phyloP scores from a whole-genome alignment of 768 basidiomycete species.

The Tricholoma sp. region DNA sequence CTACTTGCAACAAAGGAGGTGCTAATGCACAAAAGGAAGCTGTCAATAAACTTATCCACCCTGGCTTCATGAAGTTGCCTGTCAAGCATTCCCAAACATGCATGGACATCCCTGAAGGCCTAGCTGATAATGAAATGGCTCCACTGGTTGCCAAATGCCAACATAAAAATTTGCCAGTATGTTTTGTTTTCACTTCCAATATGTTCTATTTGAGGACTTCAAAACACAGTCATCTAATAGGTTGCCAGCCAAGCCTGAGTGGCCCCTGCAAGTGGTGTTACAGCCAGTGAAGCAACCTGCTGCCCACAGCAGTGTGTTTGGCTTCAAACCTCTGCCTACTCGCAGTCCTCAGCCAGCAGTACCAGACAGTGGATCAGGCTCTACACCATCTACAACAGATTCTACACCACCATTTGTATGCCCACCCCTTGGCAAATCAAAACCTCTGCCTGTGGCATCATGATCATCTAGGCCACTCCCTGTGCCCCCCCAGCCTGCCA shows the following conservation, averaged over 20 bases:
- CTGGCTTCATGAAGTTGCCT: neutral
- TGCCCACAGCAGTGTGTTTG: neutral
- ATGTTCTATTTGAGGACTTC: neutral
- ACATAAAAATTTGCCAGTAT: neutral
- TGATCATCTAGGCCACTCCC: too few relatives aligned
- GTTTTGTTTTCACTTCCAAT: neutral
- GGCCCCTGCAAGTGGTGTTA: neutral
- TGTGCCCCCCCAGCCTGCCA: neutral
- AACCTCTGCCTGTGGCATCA: too few relatives aligned
- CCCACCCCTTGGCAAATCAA: too few relatives aligned
- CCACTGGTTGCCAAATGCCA: neutral
- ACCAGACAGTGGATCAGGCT: too few relatives aligned
- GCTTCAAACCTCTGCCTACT: neutral
- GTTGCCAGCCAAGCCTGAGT: neutral
- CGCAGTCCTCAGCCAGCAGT: neutral
- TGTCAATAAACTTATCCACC: neutral
- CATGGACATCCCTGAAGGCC: neutral
- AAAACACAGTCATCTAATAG: neutral
- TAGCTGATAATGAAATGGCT: neutral
- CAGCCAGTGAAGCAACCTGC: neutral
- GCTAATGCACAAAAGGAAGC: neutral
- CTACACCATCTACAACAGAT: too few relatives aligned
- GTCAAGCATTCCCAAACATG: neutral
- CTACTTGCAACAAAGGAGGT: neutral
- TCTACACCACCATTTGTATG: too few relatives aligned